Conservation (phyloP, 1,139 yeast species). For the Geotrichum candidum region DNA sequence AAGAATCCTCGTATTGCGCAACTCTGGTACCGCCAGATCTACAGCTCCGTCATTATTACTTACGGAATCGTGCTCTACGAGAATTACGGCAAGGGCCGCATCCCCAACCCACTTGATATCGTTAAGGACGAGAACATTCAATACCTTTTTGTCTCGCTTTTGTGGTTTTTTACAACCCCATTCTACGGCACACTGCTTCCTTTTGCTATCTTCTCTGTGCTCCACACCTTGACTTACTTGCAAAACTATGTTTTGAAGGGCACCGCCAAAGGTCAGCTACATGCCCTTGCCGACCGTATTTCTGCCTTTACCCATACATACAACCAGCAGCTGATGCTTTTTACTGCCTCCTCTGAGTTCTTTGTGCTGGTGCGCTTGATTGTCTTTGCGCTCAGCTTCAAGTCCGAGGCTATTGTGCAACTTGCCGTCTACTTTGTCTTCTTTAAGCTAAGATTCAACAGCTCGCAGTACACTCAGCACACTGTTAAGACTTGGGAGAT, state of each 20-base stretch:
- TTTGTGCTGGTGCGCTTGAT: constrained; percentile 41
- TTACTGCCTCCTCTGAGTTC: constrained; percentile 69
- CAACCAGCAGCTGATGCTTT: constrained; percentile 63
- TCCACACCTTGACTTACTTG: constrained; percentile 65
- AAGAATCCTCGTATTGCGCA: constrained; percentile 29
- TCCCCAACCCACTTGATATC: constrained; percentile 33
- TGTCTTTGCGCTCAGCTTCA: constrained; percentile 54
- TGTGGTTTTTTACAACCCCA: constrained; percentile 52
- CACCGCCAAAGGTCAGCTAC: constrained; percentile 44
- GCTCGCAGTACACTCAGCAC: constrained; percentile 65
- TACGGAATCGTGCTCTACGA: constrained; percentile 75
- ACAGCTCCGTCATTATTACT: constrained; percentile 61
- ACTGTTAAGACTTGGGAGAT: constrained; percentile 68
- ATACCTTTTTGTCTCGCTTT: constrained; percentile 51
- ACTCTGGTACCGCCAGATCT: constrained; percentile 56
- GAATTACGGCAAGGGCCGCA: constrained; percentile 28
- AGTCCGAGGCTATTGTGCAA: constrained; percentile 57
- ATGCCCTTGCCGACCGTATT: constrained; percentile 41
- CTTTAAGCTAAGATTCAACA: constrained; percentile 72
- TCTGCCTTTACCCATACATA: constrained; percentile 53
- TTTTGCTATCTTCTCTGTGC: constrained; percentile 59
- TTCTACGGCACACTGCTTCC: constrained; percentile 56
- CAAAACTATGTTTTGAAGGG: constrained; percentile 65
- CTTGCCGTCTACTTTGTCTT: constrained; percentile 56
- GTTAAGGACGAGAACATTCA: constrained; percentile 62